Evolutionary conservation across 75 land plant genomes (phyloP), one percentile per base, ranked within the genome.

Genomic region (Ceratopteris richardii): DNA sequence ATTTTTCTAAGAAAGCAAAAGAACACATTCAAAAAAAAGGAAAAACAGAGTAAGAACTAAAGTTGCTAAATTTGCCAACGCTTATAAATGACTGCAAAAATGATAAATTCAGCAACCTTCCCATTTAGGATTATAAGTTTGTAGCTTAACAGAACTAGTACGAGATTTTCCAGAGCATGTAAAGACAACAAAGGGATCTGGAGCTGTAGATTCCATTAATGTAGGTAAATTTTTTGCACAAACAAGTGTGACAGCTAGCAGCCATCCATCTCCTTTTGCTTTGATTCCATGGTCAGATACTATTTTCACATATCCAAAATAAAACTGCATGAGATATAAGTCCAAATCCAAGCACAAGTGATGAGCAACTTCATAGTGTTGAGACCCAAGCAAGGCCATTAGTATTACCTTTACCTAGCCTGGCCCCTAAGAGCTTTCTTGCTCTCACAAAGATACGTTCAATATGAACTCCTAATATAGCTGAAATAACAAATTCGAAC

Each of bases 171-270:
- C 88, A 64, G 75, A 79, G 71, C 93, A 87, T 13, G 85, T 81
- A 56, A 91, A 84, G 22, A 91, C 80, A n/a, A 84, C 93, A 73
- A 75, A 91, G 0, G 97, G 97, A 61, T 91, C 82, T 39, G 77
- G 28, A n/a, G 30, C 44, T 2, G 67, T 74, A 51, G 63, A 31
- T 26, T 76, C 44, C 42, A 52, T 72, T 28, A 55, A 33, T 4
- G 79, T 54, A 23, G 77, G 48, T 43, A 90, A 53, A 29, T 75
- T 77, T 23, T 59, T 66, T 33, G 84, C 92, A 61, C 79, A 77
- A 56, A 91, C 57, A 36, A 91, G 60, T 23, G 86, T 86, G 17
- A 91, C 83, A 58, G 93, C 75, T 21, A 87, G 67, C 6, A 91
- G 64, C 97, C 97, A 91, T 25, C 97, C 97, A 61, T 87, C 81